Evolutionary conservation across 768 basidiomycete genomes (phyloP), one percentile per base, ranked within the genome.

Genomic region (Hygrocybe coccinea): DNA sequence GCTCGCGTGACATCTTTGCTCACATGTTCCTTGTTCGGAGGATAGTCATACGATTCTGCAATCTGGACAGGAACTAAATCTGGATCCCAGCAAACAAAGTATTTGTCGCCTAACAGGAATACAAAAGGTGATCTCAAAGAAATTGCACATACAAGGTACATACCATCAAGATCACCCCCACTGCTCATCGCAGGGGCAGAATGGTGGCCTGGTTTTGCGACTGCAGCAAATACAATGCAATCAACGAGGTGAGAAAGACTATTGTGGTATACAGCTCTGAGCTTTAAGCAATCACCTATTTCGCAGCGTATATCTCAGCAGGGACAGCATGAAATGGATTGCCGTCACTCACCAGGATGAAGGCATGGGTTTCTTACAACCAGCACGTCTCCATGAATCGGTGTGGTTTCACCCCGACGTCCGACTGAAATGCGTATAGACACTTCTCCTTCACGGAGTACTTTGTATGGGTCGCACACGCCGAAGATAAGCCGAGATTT

Each of bases 171-270:
- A 62, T 85, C 83, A 15, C 84, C 84, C 8, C 85, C 85, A 47
- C 84, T 85, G 43, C 80, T 84, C 84, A 87, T 86, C 0, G 84
- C 79, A 5, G 85, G 84, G 8, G 85, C 84, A 12, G 85, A 74
- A 48, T 82, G 78, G 35, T 78, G 79, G 5, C 82, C 84, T 15
- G 79, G 79, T 34, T 71, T 69, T 1, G 79, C 81, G 6, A 80
- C 79, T 1, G 79, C 76, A 1, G 85, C 80, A 59, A 87, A 87
- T 2, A 87, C 84, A 15, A 87, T 69, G 56, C 85, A 87, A 54
- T 87, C 85, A 0, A 83, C 75, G 0, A 87, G 74, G 62, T 86
- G 84, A 5, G 74, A 62, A 14, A 86, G 65, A 14, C 71, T 64
- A 2, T 75, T 72, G 56, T 80, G 69, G 49, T 79, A 64, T 1